These are phyloP conservation scores for Forsythia viridissima DNA, from an alignment of 257 asterid species.

Conservation along the genomic window DNA sequence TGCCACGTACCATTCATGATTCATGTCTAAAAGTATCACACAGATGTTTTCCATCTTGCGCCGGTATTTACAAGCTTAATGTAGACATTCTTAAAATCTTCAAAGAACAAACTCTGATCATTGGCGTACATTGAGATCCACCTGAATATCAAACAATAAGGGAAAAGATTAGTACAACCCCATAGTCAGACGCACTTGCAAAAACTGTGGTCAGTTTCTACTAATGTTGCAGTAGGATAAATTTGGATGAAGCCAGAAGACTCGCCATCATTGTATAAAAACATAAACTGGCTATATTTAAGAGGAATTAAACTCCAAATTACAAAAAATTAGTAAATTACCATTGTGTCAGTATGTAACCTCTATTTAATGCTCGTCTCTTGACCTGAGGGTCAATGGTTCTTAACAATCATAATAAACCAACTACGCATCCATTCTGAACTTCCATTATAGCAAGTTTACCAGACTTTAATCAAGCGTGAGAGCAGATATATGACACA, in stretches of 20 bases:
- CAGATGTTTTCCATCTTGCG: slow-evolving; percentile 65
- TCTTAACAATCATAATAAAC: background rate
- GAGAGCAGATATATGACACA: background rate
- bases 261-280: background rate
- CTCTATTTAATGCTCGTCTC: background rate
- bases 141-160: slow-evolving; percentile 36
- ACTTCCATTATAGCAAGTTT: background rate
- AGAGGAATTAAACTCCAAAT: background rate
- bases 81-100: slow-evolving; percentile 76
- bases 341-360: background rate
- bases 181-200: background rate
- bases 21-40: slow-evolving; percentile 15
- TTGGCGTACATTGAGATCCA: slow-evolving; percentile 91
- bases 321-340: background rate
- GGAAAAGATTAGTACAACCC: background rate
- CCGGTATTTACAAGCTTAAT: slow-evolving; percentile 79
- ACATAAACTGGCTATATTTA: background rate
- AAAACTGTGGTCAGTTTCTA: background rate
- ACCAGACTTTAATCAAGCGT: background rate
- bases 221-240: background rate
- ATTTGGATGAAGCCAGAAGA: slow-evolving; percentile 1
- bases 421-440: background rate
- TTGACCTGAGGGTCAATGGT: too few species aligned
- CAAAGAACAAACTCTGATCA: slow-evolving; percentile 67
- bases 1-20: background rate